Conservation (phyloP, 805 yeast genomes). For the Candida railenensis region DNA sequence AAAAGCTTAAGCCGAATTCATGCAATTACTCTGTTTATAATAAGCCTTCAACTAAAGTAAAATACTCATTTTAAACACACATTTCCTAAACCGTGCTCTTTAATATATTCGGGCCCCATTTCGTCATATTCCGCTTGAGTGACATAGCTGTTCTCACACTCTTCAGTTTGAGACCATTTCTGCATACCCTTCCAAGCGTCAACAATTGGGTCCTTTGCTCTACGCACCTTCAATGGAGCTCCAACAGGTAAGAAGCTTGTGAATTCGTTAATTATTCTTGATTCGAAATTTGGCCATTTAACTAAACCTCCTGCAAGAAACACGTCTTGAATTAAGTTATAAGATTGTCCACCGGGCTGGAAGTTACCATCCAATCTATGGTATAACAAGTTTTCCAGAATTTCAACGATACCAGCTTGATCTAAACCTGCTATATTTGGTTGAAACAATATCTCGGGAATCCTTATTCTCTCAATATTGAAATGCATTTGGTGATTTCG, state of each 20-base stretch:
- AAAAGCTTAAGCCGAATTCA: too few relatives aligned
- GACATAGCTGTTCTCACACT: slow-evolving; percentile 48
- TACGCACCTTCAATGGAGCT: slow-evolving; percentile 56
- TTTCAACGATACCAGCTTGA: slow-evolving; percentile 89
- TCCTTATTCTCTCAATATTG: slow-evolving; percentile 85
- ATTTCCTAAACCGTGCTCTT: slow-evolving; percentile 82
- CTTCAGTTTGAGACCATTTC: slow-evolving; percentile 59
- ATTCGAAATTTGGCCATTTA: slow-evolving; percentile 59
- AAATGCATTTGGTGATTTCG: slow-evolving; percentile 89
- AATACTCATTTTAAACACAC: slow-evolving; percentile 28
- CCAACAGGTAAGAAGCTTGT: slow-evolving; percentile 69
- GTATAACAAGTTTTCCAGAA: slow-evolving; percentile 63
- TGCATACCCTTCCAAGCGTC: slow-evolving; percentile 98
- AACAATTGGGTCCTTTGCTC: slow-evolving; percentile 63
- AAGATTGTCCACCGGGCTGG: slow-evolving; percentile 51
- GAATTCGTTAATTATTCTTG: slow-evolving; percentile 70
- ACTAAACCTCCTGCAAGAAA: slow-evolving; percentile 88
- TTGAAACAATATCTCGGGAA: slow-evolving; percentile 89
- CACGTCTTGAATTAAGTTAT: slow-evolving; percentile 57
- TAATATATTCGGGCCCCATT: slow-evolving; percentile 84
- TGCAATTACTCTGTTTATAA: neutral
- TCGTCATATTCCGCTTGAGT: slow-evolving; percentile 79
- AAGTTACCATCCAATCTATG: slow-evolving; percentile 60
- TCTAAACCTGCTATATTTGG: slow-evolving; percentile 94
- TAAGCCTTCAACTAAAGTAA: too few relatives aligned